phyloP scores from a whole-genome alignment of 805 yeast species.

The Yarrowia hollandica region DNA sequence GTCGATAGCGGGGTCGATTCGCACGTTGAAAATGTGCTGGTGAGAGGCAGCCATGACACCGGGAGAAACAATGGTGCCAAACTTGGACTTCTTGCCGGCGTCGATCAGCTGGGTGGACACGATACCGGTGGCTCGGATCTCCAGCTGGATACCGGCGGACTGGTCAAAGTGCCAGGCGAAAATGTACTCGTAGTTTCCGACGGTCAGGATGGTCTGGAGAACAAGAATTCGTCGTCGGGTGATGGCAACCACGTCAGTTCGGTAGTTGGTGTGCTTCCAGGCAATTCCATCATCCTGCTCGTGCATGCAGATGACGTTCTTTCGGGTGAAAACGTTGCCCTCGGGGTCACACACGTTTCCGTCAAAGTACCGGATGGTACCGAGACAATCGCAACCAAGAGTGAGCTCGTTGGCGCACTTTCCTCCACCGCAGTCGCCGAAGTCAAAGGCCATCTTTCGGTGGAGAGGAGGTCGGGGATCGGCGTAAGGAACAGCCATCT shows the following conservation, averaged over 20 bases:
- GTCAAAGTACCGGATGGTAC: conserved; percentile 74
- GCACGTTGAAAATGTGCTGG: conserved; percentile 75
- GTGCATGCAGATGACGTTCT: conserved; percentile 77
- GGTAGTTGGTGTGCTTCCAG: conserved; percentile 77
- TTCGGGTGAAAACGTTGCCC: conserved; percentile 63
- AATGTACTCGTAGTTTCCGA: conserved; percentile 80
- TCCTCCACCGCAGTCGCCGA: conserved; percentile 86
- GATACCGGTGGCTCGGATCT: conserved; percentile 84
- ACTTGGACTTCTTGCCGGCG: conserved; percentile 60
- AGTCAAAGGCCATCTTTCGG: conserved; percentile 83
- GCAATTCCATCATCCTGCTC: conserved; percentile 80
- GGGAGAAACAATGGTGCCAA: conserved; percentile 75
- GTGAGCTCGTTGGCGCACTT: conserved; percentile 65
- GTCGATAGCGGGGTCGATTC: conserved; percentile 80
- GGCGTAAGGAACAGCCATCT: conserved; percentile 88
- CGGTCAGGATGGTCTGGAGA: conserved; percentile 80
- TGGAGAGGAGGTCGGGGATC: conserved; percentile 82
- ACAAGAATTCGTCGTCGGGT: conserved; percentile 74
- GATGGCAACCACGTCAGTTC: conserved; percentile 68
- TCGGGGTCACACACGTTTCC: conserved; percentile 55
- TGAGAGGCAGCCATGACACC: conserved; percentile 82
- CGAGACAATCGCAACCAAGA: conserved; percentile 83
- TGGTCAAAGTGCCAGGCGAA: conserved; percentile 70
- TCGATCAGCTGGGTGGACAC: conserved; percentile 82
- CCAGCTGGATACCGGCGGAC: conserved; percentile 75